Evolutionary conservation across 2,329 filamentous ascomycete species (phyloP).

Genomic region (Nigrospora osmanthi): DNA sequence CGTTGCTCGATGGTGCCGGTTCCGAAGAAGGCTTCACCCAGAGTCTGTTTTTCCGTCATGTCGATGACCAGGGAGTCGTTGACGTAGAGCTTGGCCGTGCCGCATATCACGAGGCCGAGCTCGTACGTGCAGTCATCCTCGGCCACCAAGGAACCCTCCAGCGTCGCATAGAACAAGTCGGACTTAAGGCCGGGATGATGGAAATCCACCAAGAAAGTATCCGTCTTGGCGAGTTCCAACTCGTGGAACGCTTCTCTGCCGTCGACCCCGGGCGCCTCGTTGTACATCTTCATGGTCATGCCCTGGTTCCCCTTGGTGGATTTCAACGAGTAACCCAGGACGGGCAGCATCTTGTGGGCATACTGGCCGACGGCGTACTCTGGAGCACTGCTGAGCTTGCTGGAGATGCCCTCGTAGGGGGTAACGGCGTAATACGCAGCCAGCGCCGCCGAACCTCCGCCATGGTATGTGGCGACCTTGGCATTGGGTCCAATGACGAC

Average conservation of each 20-base stretch:
- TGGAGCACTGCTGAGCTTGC: constrained; percentile 35
- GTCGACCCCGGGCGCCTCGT: constrained; percentile 42
- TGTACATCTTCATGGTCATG: constrained; percentile 55
- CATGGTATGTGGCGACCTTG: constrained; percentile 49
- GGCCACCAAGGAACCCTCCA: constrained; percentile 52
- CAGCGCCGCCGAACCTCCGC: constrained; percentile 57
- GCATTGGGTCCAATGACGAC: constrained; percentile 51
- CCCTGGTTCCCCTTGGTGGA: constrained; percentile 45
- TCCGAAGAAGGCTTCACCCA: constrained; percentile 59
- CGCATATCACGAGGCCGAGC: constrained; percentile 58
- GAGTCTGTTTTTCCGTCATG: constrained; percentile 55
- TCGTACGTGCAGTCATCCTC: constrained; percentile 55
- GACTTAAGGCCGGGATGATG: constrained; percentile 43
- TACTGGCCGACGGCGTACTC: constrained; percentile 54
- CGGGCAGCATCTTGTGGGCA: constrained; percentile 56
- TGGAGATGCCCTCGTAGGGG: constrained; percentile 62
- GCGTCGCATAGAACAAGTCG: constrained; percentile 48
- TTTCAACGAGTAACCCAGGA: constrained; percentile 45
- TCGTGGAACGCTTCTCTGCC: constrained; percentile 43
- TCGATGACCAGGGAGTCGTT: constrained; percentile 56
- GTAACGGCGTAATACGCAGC: constrained; percentile 60
- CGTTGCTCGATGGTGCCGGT: constrained; percentile 56
- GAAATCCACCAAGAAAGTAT: constrained; percentile 42
- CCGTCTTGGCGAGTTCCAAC: constrained; percentile 37
- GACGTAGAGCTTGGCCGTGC: constrained; percentile 57